Evolutionary conservation across 257 asterid species (phyloP).

Genomic region (Solanum tarijense): DNA sequence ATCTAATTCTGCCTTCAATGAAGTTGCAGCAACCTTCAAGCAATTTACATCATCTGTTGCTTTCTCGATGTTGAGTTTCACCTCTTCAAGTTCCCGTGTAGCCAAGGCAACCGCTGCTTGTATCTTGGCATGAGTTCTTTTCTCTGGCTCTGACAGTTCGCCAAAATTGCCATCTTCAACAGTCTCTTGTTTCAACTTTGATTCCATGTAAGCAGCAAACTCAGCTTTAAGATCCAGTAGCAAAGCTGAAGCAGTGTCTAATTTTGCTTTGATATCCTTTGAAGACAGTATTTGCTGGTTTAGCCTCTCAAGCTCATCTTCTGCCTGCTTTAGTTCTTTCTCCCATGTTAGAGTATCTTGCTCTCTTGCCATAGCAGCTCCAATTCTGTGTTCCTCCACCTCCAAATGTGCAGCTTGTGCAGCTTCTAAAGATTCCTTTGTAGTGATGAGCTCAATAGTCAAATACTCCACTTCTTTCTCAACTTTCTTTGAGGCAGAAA

Average conservation of each 20-base stretch:
- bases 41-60: constrained; percentile 39
- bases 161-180: constrained; percentile 22
- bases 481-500: constrained; percentile 42
- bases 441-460: constrained; percentile 69
- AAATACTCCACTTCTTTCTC: constrained; percentile 85
- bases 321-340: constrained; percentile 60
- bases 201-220: constrained; percentile 71
- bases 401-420: constrained; percentile 82
- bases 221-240: constrained; percentile 56
- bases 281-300: constrained; percentile 38
- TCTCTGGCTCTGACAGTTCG: constrained; percentile 28
- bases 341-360: constrained; percentile 72
- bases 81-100: constrained; percentile 65
- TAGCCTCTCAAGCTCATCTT: constrained; percentile 54
- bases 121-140: constrained; percentile 36
- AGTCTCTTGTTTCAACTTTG: constrained; percentile 24
- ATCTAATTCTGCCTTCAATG: constrained; percentile 58
- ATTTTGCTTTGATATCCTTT: constrained; percentile 51
- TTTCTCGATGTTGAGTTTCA: constrained; percentile 53
- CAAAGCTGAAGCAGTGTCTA: constrained; percentile 45
- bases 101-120: constrained; percentile 48
- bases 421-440: constrained; percentile 67
- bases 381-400: constrained; percentile 79
- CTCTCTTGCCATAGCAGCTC: constrained; percentile 73
- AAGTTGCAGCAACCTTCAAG: constrained; percentile 60